Evolutionary conservation across 2,329 filamentous ascomycete species (phyloP).

Genomic region (Ambrosiella xylebori): DNA sequence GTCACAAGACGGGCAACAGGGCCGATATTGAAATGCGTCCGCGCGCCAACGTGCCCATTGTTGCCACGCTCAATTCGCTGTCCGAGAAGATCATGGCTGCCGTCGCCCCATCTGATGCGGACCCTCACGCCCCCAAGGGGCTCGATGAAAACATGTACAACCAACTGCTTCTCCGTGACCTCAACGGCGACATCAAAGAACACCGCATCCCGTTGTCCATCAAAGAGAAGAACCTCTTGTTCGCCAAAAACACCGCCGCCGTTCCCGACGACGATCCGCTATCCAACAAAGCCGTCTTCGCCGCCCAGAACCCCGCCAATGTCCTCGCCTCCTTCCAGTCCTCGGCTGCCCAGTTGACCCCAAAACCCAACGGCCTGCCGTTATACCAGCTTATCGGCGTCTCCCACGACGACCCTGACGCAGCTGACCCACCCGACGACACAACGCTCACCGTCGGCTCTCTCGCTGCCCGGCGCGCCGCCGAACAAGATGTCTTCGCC

Average conservation of each 20-base stretch:
- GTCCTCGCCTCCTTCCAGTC: slow-evolving; percentile 47
- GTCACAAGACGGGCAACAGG: slow-evolving; percentile 62
- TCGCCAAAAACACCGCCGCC: slow-evolving; percentile 40
- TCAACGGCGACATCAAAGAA: slow-evolving; percentile 57
- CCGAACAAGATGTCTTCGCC: slow-evolving; percentile 48
- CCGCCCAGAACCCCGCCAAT: slow-evolving; percentile 50
- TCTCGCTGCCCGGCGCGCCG: slow-evolving; percentile 44
- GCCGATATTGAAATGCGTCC: slow-evolving; percentile 85
- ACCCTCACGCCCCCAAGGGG: slow-evolving; percentile 38
- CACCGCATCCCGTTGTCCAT: slow-evolving; percentile 71
- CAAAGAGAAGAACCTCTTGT: slow-evolving; percentile 72
- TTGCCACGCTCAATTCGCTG: slow-evolving; percentile 73
- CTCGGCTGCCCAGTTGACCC: slow-evolving; percentile 26
- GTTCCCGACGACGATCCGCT: slow-evolving; percentile 20
- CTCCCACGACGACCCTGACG: slow-evolving; percentile 51
- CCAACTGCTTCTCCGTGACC: slow-evolving; percentile 60
- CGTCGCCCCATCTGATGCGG: slow-evolving; percentile 60
- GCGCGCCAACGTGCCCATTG: slow-evolving; percentile 64
- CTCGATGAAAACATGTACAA: slow-evolving; percentile 58
- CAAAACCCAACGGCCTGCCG: slow-evolving; percentile 34
- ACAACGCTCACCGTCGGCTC: slow-evolving; percentile 46
- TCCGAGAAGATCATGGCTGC: slow-evolving; percentile 89
- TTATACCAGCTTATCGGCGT: slow-evolving; percentile 50
- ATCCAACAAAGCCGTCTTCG: slow-evolving; percentile 36
- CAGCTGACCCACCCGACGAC: slow-evolving; percentile 1